These are phyloP conservation scores for Neurospora sp. DNA, from an alignment of 495 filamentous ascomycete genomes.

Conservation along the genomic window DNA sequence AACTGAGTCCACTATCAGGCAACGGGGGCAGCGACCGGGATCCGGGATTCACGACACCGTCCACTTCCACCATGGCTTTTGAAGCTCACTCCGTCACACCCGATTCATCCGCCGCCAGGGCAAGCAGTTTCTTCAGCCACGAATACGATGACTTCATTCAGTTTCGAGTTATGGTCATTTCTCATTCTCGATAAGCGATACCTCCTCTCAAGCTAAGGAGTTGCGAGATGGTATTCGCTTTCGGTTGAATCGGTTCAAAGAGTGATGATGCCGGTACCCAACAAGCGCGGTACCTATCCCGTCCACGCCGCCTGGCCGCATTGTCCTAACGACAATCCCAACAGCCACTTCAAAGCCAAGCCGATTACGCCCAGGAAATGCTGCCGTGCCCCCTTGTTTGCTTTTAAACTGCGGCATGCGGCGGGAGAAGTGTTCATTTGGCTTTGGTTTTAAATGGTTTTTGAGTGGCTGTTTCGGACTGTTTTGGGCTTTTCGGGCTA, in stretches of 20 bases:
- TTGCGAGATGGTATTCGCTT: background rate
- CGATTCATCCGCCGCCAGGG: background rate
- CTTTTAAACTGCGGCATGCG: background rate
- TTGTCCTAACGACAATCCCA: background rate
- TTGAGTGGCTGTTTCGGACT: background rate
- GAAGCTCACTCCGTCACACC: background rate
- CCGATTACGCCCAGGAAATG: background rate
- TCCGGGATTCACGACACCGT: background rate
- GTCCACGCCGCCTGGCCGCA: background rate
- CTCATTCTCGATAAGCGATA: background rate
- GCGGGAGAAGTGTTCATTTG: background rate
- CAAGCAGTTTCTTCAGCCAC: no score
- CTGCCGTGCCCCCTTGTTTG: background rate
- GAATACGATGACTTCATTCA: background rate
- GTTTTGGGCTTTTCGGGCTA: background rate
- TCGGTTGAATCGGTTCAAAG: background rate
- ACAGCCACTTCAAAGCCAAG: background rate
- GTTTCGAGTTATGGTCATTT: background rate
- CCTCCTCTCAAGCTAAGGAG: background rate
- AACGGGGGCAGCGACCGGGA: background rate
- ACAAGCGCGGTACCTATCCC: background rate
- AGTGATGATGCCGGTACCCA: background rate
- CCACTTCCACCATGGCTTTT: background rate
- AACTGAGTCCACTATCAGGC: background rate
- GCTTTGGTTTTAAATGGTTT: background rate